Conservation (phyloP, 306 rosid genomes). For the Sicyos edulis region DNA sequence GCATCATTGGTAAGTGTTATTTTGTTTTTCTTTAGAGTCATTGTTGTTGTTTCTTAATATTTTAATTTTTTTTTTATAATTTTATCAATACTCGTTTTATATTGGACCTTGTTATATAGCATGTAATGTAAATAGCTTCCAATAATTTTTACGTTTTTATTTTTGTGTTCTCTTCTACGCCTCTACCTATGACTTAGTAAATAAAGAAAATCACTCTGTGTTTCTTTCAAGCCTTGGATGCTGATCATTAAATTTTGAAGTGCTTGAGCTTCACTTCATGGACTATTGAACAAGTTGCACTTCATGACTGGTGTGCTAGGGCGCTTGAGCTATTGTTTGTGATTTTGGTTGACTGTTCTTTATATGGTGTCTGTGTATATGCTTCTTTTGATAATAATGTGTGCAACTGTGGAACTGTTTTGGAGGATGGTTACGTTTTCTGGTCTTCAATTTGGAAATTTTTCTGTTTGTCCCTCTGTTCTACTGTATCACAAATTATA, state of each 20-base stretch:
- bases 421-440: neutral
- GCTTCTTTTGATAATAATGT: neutral
- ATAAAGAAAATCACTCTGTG: neutral
- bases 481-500: neutral
- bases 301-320: neutral
- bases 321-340: neutral
- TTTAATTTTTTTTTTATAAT: neutral
- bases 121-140: neutral
- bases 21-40: neutral
- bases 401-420: neutral
- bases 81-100: neutral
- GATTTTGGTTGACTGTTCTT: neutral
- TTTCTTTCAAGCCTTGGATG: neutral
- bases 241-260: neutral
- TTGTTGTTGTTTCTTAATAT: neutral
- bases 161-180: neutral
- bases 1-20: slow-evolving; percentile 52
- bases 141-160: neutral
- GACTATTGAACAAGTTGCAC: neutral
- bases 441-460: neutral
- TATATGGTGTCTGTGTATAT: neutral
- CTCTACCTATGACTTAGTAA: neutral
- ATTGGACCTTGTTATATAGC: neutral
- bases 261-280: neutral
- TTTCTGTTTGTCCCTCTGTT: neutral